These are phyloP conservation scores for Halocafeteria seosinensis DNA, from an alignment of 108 stramenopile genomes.

Conservation along the genomic window DNA sequence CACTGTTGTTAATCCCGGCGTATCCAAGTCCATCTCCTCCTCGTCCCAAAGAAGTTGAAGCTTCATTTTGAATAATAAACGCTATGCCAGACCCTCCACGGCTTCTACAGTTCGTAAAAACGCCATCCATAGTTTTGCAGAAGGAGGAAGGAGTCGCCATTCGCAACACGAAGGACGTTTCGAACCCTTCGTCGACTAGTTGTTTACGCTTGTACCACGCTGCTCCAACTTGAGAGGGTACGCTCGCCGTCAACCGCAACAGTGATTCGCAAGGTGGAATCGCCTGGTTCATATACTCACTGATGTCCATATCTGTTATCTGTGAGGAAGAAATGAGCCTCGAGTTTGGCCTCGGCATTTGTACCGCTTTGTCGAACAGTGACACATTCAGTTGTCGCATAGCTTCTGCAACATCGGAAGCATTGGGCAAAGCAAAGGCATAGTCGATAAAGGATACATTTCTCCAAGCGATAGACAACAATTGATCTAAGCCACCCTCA, in stretches of 20 bases:
- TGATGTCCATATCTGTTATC: background rate
- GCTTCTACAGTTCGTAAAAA: slow-evolving; percentile 27
- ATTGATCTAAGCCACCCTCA: no score
- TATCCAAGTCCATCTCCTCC: slow-evolving; percentile 35
- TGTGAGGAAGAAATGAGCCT: background rate
- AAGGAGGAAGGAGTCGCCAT: slow-evolving; percentile 33
- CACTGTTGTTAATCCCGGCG: slow-evolving; percentile 35
- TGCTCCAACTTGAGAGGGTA: slow-evolving; percentile 25
- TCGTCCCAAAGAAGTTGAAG: slow-evolving; percentile 14
- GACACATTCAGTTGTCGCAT: background rate
- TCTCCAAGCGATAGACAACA: no score
- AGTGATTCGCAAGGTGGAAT: slow-evolving; percentile 30
- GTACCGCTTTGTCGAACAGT: background rate
- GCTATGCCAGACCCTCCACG: slow-evolving; percentile 48
- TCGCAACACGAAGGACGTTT: slow-evolving; percentile 26
- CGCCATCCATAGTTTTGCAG: slow-evolving; percentile 39
- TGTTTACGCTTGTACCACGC: slow-evolving; percentile 39
- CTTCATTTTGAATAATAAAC: slow-evolving; percentile 36
- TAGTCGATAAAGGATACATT: no score
- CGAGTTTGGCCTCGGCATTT: background rate
- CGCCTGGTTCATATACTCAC: background rate
- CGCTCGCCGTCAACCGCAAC: slow-evolving; percentile 29
- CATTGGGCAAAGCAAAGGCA: no score
- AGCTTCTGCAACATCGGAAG: no score
- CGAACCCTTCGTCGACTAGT: slow-evolving; percentile 46